These are phyloP conservation scores for Pythium brachiatum DNA, from an alignment of 352 stramenopile species.

Conservation along the genomic window DNA sequence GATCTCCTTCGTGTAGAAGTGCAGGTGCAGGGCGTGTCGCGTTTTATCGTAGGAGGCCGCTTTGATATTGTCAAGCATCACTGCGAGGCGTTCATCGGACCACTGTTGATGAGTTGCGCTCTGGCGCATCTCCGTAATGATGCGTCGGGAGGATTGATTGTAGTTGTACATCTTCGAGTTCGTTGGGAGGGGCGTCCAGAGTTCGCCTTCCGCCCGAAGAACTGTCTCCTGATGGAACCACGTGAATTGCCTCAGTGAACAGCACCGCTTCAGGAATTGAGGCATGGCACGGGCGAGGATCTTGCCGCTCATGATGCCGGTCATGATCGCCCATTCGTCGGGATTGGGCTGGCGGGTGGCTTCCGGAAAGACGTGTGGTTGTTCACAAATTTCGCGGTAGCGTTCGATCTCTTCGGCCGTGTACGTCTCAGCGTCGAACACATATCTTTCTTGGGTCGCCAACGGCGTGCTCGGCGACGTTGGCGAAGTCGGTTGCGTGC, in stretches of 20 bases:
- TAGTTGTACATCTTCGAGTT: conserved; percentile 6
- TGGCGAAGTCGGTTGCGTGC: not conserved
- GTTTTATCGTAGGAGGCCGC: conserved; percentile 4
- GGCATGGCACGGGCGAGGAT: not conserved
- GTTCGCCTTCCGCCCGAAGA: conserved; percentile 3
- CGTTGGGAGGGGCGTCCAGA: not conserved
- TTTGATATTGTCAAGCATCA: conserved; percentile 7
- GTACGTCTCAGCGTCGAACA: not conserved
- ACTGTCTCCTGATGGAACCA: conserved; percentile 11
- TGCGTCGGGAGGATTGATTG: conserved; percentile 1
- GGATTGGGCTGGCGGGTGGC: not conserved
- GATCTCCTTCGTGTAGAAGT: conserved; percentile 8
- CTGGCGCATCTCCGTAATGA: not conserved
- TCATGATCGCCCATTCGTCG: conserved; percentile 16
- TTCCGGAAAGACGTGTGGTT: conserved; percentile 1
- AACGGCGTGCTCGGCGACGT: not conserved
- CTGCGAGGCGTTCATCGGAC: not conserved
- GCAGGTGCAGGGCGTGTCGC: conserved; percentile 9
- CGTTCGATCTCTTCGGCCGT: not conserved
- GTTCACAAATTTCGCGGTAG: not conserved
- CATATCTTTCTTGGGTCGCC: not conserved
- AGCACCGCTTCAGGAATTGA: conserved; percentile 23
- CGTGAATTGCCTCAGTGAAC: not conserved
- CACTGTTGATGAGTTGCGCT: not conserved
- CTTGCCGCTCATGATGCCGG: conserved; percentile 9